Conservation (phyloP, 2,329 filamentous ascomycete species). For the Neoscytalidium dimidiatum region DNA sequence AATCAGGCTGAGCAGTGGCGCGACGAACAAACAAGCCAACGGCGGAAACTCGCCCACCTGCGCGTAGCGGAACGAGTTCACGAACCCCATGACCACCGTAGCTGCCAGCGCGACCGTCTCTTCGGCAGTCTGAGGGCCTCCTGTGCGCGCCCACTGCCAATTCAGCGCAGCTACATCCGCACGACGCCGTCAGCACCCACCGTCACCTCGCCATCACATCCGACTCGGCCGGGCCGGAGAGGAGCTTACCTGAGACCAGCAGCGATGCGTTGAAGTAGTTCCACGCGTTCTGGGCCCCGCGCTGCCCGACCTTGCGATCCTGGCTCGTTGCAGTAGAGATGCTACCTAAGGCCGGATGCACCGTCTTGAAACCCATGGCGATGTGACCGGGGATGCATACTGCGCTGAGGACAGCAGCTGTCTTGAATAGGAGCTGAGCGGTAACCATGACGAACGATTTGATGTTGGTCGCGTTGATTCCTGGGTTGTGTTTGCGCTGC, state of each 20-base stretch:
- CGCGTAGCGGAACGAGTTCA: background rate
- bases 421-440: conserved; percentile 4
- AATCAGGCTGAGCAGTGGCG: conserved; percentile 1
- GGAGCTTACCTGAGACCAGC: background rate
- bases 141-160: conserved; percentile 16
- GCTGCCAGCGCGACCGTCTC: background rate
- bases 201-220: too few species aligned
- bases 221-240: too few species aligned
- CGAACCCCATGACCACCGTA: background rate
- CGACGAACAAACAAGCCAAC: background rate
- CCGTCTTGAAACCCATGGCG: conserved; percentile 1
- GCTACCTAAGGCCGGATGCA: background rate
- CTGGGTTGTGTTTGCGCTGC: background rate
- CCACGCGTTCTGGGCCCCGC: background rate
- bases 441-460: background rate
- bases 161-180: conserved; percentile 1
- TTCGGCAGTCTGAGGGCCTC: background rate
- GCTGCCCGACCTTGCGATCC: conserved; percentile 6
- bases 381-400: background rate
- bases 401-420: conserved; percentile 1
- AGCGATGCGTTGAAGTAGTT: conserved; percentile 12
- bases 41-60: background rate
- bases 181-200: background rate
- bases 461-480: background rate
- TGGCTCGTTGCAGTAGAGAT: background rate